A percentile compares a stretch with the other conserved stretches of the same genome.
phyloP scores from a whole-genome alignment of 2,329 filamentous ascomycete genomes.

The Sporothrix brasiliensis region DNA sequence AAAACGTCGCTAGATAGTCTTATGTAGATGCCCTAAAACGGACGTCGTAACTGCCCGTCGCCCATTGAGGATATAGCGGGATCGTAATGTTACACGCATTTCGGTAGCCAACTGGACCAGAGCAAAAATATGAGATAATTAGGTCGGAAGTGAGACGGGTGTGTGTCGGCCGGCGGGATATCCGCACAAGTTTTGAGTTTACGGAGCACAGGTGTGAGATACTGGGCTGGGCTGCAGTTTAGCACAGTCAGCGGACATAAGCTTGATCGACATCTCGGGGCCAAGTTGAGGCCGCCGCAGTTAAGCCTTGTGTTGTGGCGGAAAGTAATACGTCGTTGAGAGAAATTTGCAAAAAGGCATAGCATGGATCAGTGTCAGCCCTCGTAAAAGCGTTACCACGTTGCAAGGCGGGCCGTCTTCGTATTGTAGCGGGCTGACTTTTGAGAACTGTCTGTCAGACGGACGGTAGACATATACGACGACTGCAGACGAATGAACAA shows the following conservation, averaged over 20 bases:
- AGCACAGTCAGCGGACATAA: not conserved
- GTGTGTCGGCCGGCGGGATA: not conserved
- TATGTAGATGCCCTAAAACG: not conserved
- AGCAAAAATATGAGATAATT: not conserved
- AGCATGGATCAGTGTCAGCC: not conserved
- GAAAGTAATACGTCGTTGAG: not conserved
- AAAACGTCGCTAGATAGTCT: not conserved
- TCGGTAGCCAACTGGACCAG: not conserved
- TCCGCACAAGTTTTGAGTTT: not conserved
- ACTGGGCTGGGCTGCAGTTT: not conserved
- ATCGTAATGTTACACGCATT: not conserved
- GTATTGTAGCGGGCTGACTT: not conserved
- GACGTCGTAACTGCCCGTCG: not conserved
- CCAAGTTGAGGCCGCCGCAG: constrained; percentile 4
- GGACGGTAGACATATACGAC: not conserved
- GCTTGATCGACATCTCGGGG: not conserved
- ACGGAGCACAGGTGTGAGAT: not conserved
- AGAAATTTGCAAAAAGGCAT: too few relatives aligned
- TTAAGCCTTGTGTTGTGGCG: constrained; percentile 1
- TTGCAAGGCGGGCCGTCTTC: constrained; percentile 1
- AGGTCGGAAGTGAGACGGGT: constrained; percentile 7
- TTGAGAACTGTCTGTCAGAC: not conserved
- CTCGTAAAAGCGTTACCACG: not conserved
- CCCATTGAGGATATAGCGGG: not conserved
- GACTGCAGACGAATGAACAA: not conserved